phyloP scores from a whole-genome alignment of 78 protist genomes.

The Dictyostelium citrinum region DNA sequence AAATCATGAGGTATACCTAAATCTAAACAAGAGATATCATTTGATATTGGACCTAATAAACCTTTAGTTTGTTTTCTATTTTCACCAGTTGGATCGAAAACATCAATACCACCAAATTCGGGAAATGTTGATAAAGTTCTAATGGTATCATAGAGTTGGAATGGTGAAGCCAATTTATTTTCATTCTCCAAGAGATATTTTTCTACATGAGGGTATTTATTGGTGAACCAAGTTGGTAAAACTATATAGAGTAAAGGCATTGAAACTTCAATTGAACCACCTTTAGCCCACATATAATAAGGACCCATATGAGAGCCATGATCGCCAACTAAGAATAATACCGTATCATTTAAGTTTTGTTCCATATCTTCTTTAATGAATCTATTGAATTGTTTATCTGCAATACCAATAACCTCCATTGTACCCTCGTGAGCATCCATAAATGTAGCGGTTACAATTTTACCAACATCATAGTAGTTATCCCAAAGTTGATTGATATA shows the following conservation, averaged over 20 bases:
- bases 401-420: constrained; percentile 26
- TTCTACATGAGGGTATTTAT: constrained; percentile 31
- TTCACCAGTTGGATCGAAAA: not conserved
- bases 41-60: not conserved
- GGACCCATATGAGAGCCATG: constrained; percentile 56
- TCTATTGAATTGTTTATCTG: not conserved
- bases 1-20: constrained; percentile 53
- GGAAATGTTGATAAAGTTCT: constrained; percentile 43
- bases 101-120: constrained; percentile 66
- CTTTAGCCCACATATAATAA: constrained; percentile 34
- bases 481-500: constrained; percentile 35
- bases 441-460: constrained; percentile 21
- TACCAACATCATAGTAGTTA: constrained; percentile 34
- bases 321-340: constrained; percentile 15
- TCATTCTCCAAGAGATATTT: not conserved
- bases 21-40: constrained; percentile 23
- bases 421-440: constrained; percentile 73
- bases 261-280: constrained; percentile 44
- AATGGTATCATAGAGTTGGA: constrained; percentile 24
- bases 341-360: constrained; percentile 8
- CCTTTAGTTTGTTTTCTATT: not conserved
- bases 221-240: constrained; percentile 62
- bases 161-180: constrained; percentile 44
- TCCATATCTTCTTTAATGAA: constrained; percentile 1
- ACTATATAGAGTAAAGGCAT: constrained; percentile 18